A percentile compares a stretch with the other conserved stretches of the same genome.
Conservation (phyloP, 768 basidiomycete species). For the Tylopilus balloui region DNA sequence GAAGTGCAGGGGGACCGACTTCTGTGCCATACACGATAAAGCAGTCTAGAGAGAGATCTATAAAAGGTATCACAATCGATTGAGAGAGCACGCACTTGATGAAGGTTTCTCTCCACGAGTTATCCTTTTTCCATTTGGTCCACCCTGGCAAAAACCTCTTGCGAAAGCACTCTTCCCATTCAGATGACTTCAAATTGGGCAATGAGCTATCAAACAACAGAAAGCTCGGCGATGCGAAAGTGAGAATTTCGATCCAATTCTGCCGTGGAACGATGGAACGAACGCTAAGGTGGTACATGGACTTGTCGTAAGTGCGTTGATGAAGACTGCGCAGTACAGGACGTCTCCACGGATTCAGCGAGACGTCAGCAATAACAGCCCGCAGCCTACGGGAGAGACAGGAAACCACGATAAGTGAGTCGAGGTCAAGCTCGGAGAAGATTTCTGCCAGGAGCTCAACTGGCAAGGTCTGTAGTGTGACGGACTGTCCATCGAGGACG, state of each 20-base stretch:
- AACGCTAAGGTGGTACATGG: constrained; percentile 57
- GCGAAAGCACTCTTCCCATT: constrained; percentile 75
- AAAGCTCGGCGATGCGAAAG: constrained; percentile 56
- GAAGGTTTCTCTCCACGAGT: constrained; percentile 60
- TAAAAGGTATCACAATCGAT: constrained; percentile 2
- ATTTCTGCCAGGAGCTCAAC: constrained; percentile 75
- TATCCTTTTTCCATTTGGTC: constrained; percentile 62
- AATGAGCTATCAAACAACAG: constrained; percentile 64
- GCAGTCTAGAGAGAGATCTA: constrained; percentile 38
- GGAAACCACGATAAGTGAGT: constrained; percentile 53
- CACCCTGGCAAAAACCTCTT: constrained; percentile 75
- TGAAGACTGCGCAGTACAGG: constrained; percentile 61
- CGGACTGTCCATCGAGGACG: background rate
- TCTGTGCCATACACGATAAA: constrained; percentile 68
- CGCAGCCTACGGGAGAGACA: constrained; percentile 58
- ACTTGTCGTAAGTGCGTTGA: constrained; percentile 42
- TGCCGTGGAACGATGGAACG: constrained; percentile 63
- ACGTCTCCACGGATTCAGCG: constrained; percentile 71
- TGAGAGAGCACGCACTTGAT: constrained; percentile 47
- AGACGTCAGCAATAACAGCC: constrained; percentile 54
- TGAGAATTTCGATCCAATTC: constrained; percentile 76
- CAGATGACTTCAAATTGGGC: constrained; percentile 57
- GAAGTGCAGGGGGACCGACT: constrained; percentile 63
- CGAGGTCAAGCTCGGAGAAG: constrained; percentile 62
- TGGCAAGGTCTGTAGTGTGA: constrained; percentile 50